Conservation (phyloP, 2,329 filamentous ascomycete species). For the Thelonectria rubi region DNA sequence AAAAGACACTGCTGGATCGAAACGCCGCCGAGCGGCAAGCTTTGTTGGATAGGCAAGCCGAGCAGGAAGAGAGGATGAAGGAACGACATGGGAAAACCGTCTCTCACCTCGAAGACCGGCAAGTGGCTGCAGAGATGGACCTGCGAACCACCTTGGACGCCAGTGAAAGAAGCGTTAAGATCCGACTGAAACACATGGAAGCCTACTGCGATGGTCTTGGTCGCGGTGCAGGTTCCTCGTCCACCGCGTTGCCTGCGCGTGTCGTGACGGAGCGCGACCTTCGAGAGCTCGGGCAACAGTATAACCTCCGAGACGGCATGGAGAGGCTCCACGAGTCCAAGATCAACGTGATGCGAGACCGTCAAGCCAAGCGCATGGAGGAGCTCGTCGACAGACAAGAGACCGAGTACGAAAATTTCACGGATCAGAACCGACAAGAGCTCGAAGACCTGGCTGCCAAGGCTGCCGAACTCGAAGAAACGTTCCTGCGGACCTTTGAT, state of each 20-base stretch:
- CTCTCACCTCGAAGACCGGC: slow-evolving; percentile 66
- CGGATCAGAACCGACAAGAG: slow-evolving; percentile 57
- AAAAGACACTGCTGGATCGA: slow-evolving; percentile 59
- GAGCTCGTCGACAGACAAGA: slow-evolving; percentile 65
- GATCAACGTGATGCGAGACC: slow-evolving; percentile 72
- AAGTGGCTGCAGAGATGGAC: slow-evolving; percentile 71
- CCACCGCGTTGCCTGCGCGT: slow-evolving; percentile 53
- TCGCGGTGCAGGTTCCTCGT: slow-evolving; percentile 48
- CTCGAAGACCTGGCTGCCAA: slow-evolving; percentile 57
- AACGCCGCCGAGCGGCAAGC: slow-evolving; percentile 59
- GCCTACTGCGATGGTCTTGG: slow-evolving; percentile 68
- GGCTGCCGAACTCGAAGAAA: slow-evolving; percentile 61
- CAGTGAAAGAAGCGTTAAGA: slow-evolving; percentile 64
- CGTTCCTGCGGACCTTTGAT: slow-evolving; percentile 55
- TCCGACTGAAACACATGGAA: slow-evolving; percentile 72
- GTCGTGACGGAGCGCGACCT: slow-evolving; percentile 68
- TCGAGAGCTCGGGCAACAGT: slow-evolving; percentile 67
- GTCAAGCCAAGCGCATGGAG: slow-evolving; percentile 69
- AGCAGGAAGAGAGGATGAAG: slow-evolving; percentile 61
- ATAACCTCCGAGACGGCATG: slow-evolving; percentile 67
- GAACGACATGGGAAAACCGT: slow-evolving; percentile 64
- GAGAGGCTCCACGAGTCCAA: slow-evolving; percentile 66
- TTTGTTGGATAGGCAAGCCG: slow-evolving; percentile 57
- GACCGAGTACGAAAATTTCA: slow-evolving; percentile 58
- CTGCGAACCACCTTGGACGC: slow-evolving; percentile 63